Percentiles rank a stretch among this genome's conserved stretches.
Evolutionary conservation across 441 rosid genomes (phyloP).

Genomic region (Arabidopsis lyrata): DNA sequence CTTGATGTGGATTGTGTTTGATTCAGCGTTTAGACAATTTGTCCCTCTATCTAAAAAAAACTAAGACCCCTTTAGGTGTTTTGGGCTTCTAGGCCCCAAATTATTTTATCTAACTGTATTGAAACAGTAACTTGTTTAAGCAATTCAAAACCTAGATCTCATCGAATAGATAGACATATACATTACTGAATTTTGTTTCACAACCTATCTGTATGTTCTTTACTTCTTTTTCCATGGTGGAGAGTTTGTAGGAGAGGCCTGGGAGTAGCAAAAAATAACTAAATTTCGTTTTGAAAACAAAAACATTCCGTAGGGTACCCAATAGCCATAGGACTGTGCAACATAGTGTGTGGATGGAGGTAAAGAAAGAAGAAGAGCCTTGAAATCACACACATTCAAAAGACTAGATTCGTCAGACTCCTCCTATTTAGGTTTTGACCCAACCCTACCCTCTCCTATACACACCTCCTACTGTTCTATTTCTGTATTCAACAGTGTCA

Average conservation of each 20-base stretch:
- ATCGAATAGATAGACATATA: not conserved
- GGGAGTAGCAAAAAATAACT: not conserved
- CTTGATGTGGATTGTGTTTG: not conserved
- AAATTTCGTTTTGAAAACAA: not conserved
- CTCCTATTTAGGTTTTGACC: slow-evolving; percentile 39
- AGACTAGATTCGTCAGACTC: slow-evolving; percentile 39
- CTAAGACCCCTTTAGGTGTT: not conserved
- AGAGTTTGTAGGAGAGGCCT: slow-evolving; percentile 1
- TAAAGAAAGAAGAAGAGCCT: slow-evolving; percentile 21
- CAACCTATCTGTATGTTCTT: not conserved
- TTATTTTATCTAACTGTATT: not conserved
- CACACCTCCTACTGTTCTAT: slow-evolving; percentile 27
- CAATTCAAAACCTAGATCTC: not conserved
- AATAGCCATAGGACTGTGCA: slow-evolving; percentile 30
- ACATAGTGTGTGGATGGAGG: slow-evolving; percentile 27
- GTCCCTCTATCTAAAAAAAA: no score
- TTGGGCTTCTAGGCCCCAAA: not conserved
- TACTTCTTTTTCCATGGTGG: not conserved
- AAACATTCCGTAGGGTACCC: slow-evolving; percentile 33
- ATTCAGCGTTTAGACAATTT: not conserved
- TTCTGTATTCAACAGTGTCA: slow-evolving; percentile 31
- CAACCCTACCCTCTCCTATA: slow-evolving; percentile 28
- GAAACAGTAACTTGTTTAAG: not conserved
- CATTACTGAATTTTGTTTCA: not conserved
- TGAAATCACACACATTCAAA: slow-evolving; percentile 34